Base-by-base conservation (phyloP, 139 green algal species). In the Micractinium conductrix region DNA sequence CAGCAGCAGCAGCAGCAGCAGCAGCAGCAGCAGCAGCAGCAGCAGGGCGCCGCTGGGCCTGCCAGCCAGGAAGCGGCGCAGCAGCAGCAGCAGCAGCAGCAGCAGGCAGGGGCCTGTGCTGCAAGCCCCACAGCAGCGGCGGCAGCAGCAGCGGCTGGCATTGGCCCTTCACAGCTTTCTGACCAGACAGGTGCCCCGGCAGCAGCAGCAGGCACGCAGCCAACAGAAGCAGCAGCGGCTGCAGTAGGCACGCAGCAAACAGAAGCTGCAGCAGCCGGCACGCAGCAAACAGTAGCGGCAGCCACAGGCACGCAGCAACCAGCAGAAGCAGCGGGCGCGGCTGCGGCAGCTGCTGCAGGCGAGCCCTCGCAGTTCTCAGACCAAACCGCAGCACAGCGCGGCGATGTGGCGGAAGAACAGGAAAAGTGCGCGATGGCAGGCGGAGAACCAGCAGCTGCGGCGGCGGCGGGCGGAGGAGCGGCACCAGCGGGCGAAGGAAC, bases 401-500 rank as follows among this genome's bases (percentile, higher is more conserved):
- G 40, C 43, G 63, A 42, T 2, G 38, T 37, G 33, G 45, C 45
- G 45, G 67, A 40, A 22, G 60, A 43, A 63, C 48, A 67, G n/a
- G 30, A n/a, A n/a, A n/a, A n/a, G n/a, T n/a, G n/a, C n/a, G n/a
- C n/a, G n/a, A n/a, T n/a, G n/a, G n/a, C n/a, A 72, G 10, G 55
- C 37, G 78, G 78, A 69, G 14, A 26, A 33, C 40, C 69, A 74
- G 68, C 21, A 45, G 68, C 37, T 14, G 68, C 38, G 7, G 63
- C n/a, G 60, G 68, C 78, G 79, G 17, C 68, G 88, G 67, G 65
- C 75, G 63, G 30, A 71, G 63, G 30, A 42, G 63, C 63, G 30
- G 40, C 40, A 33, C 75, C 38, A 4, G 78, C 17, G 33, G 72
- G 12, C 1, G 53, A 22, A 62, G 60, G 60, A 5, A 26, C 22